Conservation (phyloP, 805 yeast genomes). For the Grigorovia humatica region DNA sequence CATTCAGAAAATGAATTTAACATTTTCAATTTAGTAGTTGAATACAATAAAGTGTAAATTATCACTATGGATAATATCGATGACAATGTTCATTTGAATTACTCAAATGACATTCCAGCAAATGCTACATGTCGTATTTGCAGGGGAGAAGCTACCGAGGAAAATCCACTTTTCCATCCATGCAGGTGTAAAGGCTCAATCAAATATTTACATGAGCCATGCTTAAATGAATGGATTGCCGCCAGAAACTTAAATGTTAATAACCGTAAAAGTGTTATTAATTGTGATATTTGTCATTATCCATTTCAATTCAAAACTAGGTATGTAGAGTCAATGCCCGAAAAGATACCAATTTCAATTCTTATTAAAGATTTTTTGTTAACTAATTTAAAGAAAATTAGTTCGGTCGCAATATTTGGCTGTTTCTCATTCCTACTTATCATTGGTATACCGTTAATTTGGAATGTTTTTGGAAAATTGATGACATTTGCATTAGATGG, state of each 20-base stretch:
- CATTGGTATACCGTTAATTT: constrained; percentile 47
- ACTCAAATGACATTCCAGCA: constrained; percentile 4
- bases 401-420: constrained; percentile 12
- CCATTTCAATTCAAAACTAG: constrained; percentile 59
- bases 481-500: constrained; percentile 50
- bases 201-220: constrained; percentile 85
- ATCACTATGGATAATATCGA: not conserved
- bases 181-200: constrained; percentile 93
- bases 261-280: constrained; percentile 37
- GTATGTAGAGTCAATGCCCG: constrained; percentile 58
- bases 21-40: not conserved
- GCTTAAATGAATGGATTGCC: constrained; percentile 79
- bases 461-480: constrained; percentile 44
- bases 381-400: constrained; percentile 10
- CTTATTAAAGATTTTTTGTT: constrained; percentile 33
- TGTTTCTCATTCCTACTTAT: constrained; percentile 29
- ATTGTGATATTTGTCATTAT: constrained; percentile 84
- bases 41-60: not conserved
- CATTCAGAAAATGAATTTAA: too few species aligned
- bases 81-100: too few species aligned
- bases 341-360: constrained; percentile 43
- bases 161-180: constrained; percentile 79
- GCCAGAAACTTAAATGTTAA: constrained; percentile 25
- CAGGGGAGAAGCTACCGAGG: constrained; percentile 75
- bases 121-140: constrained; percentile 76